Conservation (phyloP, 225 moss, liverwort and hornwort genomes). For the Physcomitrium patens region DNA sequence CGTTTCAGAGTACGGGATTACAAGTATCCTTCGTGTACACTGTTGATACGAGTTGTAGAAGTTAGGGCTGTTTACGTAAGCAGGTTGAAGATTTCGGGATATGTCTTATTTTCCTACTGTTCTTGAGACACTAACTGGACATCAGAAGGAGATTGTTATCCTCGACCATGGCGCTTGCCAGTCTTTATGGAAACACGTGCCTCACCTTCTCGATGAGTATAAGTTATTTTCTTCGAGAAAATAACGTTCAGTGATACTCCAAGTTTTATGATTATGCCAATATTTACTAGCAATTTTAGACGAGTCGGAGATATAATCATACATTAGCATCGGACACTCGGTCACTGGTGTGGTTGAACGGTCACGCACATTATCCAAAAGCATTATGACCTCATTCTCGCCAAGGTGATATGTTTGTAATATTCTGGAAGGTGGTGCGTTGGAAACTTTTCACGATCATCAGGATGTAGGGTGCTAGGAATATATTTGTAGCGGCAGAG, state of each 20-base stretch:
- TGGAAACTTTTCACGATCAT: constrained; percentile 40
- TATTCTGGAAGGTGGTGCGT: constrained; percentile 59
- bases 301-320: constrained; percentile 55
- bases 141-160: constrained; percentile 53
- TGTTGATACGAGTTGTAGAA: constrained; percentile 31
- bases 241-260: constrained; percentile 51
- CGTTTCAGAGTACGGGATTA: too few relatives aligned
- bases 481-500: constrained; percentile 25
- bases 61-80: constrained; percentile 42
- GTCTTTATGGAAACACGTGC: constrained; percentile 64
- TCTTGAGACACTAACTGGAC: constrained; percentile 51
- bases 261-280: constrained; percentile 59
- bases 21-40: neutral
- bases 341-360: constrained; percentile 75
- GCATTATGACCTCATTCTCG: constrained; percentile 64
- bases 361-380: constrained; percentile 57
- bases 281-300: constrained; percentile 64
- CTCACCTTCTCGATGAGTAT: constrained; percentile 59
- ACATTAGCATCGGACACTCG: constrained; percentile 68
- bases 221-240: constrained; percentile 57
- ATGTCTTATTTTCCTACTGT: constrained; percentile 40
- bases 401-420: constrained; percentile 43
- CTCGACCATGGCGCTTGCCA: constrained; percentile 75
- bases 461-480: constrained; percentile 50
- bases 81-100: constrained; percentile 43